These are phyloP conservation scores for Solanum ossicruentum DNA, from an alignment of 257 asterid species.

Conservation along the genomic window DNA sequence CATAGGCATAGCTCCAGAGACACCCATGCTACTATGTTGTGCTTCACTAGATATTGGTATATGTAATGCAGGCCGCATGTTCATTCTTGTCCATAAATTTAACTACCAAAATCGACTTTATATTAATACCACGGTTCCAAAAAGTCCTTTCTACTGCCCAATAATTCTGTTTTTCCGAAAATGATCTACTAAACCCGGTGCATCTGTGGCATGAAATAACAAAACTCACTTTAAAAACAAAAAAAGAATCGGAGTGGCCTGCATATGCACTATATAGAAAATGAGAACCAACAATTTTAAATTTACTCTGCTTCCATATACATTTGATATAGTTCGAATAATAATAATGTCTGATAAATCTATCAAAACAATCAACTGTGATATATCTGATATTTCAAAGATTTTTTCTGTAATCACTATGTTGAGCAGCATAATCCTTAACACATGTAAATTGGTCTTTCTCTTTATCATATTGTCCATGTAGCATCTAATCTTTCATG, in stretches of 20 bases:
- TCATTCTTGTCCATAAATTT: conserved; percentile 24
- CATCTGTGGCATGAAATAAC: background rate
- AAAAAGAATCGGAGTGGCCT: background rate
- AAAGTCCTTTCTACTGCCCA: background rate
- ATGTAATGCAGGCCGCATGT: conserved; percentile 42
- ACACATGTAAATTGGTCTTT: no score
- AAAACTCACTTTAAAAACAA: background rate
- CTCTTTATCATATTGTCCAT: background rate
- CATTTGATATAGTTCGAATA: background rate
- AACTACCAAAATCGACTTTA: background rate
- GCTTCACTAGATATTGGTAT: conserved; percentile 32
- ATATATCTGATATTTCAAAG: background rate
- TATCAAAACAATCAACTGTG: background rate
- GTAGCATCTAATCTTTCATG: background rate
- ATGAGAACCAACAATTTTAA: background rate
- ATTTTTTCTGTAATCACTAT: background rate
- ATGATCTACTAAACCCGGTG: background rate
- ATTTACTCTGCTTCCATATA: background rate
- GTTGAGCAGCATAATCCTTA: background rate
- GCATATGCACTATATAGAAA: background rate
- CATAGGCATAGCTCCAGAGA: conserved; percentile 33
- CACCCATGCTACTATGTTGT: conserved; percentile 18
- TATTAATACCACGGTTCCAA: background rate
- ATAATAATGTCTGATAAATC: background rate
- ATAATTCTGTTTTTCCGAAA: background rate